A percentile compares a stretch with the other conserved stretches of the same genome.
These are phyloP conservation scores for Lactarius indigo DNA, from an alignment of 768 basidiomycete species.

Conservation along the genomic window DNA sequence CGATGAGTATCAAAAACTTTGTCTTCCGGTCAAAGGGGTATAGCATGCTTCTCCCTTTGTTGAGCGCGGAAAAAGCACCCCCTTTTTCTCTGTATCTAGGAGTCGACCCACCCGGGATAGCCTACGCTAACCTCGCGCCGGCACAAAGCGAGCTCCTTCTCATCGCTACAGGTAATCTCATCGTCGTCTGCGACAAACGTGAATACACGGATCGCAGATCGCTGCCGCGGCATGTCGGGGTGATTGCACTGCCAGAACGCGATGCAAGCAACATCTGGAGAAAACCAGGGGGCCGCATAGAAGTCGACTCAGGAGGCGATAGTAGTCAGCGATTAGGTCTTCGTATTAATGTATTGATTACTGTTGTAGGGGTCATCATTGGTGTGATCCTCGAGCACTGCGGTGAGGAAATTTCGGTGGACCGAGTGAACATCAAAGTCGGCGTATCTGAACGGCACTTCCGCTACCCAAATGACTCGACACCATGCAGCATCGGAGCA, in stretches of 20 bases:
- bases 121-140: conserved; percentile 8
- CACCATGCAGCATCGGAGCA: neutral
- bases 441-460: conserved; percentile 58
- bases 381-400: conserved; percentile 72
- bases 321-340: conserved; percentile 40
- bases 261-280: conserved; percentile 53
- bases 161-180: conserved; percentile 7
- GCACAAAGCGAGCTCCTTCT: conserved; percentile 6
- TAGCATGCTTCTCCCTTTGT: conserved; percentile 5
- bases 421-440: conserved; percentile 57
- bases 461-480: conserved; percentile 17
- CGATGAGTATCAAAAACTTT: conserved; percentile 3
- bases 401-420: conserved; percentile 51
- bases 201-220: conserved; percentile 51
- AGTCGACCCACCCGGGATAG: conserved; percentile 13
- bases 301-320: conserved; percentile 65
- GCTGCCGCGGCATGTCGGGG: conserved; percentile 73
- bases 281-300: conserved; percentile 59
- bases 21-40: neutral
- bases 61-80: conserved; percentile 5
- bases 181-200: conserved; percentile 35
- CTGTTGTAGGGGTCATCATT: conserved; percentile 43
- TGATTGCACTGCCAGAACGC: conserved; percentile 68
- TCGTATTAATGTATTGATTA: conserved; percentile 57
- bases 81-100: neutral